Base-by-base conservation (phyloP, 768 basidiomycete species). In the Lentinula guzmanii region DNA sequence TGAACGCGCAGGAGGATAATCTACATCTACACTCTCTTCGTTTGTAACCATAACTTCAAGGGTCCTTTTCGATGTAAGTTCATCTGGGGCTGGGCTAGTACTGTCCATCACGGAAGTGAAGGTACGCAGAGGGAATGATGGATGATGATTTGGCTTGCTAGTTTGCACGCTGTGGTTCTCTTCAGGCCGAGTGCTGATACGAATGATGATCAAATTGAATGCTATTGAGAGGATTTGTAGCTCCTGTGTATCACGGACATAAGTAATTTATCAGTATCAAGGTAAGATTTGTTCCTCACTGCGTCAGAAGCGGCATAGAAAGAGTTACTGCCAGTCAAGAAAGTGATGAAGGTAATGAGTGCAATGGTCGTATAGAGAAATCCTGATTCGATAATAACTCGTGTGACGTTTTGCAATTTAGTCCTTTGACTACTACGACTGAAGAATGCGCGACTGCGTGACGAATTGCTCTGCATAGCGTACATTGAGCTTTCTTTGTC, bases 191-290 rank as follows among this genome's bases (percentile, higher is more conserved):
- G 53, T 54, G 18, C 53, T 54, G 8, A 60, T 37, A 11, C 64
- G 62, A 28, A 62, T 63, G 28, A 65, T 65, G 58, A 65, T 65
- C 41, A 65, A 58, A 24, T 65, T 65, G 62, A 63, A 65, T 15
- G 64, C 57, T 34, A 65, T 65, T 10, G 51, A 57, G 10, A 65
- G 42, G 18, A 65, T 56, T 56, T 60, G 57, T 16, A 65, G 52
- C 13, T 63, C 51, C 63, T 64, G 16, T 2, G 35, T 24, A 37
- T 13, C 53, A 3, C 21, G 53, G n/a, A n/a, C 10, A n/a, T 8
- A 21, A 18, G 3, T 43, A 31, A 34, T 33, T n/a, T 33, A 13
- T 15, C 8, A 24, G 13, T 10, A 28, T 18, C 52, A 33, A 37
- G n/a, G 1, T 31, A 33, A 2, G 9, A 0, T 18, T 5, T 43